phyloP scores from a whole-genome alignment of 495 filamentous ascomycete genomes.

The Talaromyces liani region DNA sequence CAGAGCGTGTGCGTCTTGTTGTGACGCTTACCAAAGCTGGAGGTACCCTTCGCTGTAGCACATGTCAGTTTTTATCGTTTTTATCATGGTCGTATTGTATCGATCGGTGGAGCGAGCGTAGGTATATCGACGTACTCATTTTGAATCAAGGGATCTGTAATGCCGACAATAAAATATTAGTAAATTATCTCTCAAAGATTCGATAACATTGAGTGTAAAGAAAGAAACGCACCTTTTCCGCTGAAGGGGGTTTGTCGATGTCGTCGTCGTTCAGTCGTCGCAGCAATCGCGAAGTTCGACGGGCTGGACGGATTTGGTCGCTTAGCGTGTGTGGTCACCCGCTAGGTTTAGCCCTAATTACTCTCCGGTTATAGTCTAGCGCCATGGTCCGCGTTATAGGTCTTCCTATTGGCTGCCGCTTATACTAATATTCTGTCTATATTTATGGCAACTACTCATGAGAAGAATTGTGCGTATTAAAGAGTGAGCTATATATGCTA shows the following conservation, averaged over 20 bases:
- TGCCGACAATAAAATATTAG: constrained; percentile 7
- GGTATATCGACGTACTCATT: constrained; percentile 50
- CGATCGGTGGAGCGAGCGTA: neutral
- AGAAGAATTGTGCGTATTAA: no score
- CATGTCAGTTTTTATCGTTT: constrained; percentile 31
- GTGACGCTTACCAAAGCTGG: constrained; percentile 96
- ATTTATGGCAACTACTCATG: neutral
- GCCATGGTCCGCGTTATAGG: no score
- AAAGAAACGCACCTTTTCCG: constrained; percentile 38
- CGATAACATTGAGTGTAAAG: neutral
- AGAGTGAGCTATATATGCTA: no score
- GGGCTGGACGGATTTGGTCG: constrained; percentile 2
- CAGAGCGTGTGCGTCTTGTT: constrained; percentile 99
- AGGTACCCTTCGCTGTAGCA: constrained; percentile 79
- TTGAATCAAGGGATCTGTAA: constrained; percentile 48
- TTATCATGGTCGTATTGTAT: neutral
- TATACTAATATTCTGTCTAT: neutral
- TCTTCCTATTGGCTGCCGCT: neutral
- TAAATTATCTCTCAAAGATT: constrained; percentile 1
- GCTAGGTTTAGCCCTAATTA: constrained; percentile 7
- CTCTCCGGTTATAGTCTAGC: neutral
- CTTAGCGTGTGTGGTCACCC: constrained; percentile 7
- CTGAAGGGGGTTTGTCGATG: constrained; percentile 39
- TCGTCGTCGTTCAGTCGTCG: constrained; percentile 33
- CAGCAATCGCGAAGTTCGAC: constrained; percentile 8